Conservation (phyloP, 2,329 filamentous ascomycete genomes). For the Trichophaea hybrida region DNA sequence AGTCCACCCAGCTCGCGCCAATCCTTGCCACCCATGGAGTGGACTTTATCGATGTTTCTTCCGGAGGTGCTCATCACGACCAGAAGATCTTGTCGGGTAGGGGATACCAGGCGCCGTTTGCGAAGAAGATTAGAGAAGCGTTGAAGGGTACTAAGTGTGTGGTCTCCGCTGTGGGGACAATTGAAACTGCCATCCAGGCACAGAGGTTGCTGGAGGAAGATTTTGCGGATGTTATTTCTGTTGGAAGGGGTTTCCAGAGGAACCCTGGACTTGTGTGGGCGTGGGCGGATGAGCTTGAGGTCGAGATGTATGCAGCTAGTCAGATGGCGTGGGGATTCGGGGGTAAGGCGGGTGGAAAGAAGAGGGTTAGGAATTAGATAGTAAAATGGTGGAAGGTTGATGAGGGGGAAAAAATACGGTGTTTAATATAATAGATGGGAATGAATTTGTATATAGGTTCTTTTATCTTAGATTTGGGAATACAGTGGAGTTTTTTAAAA, state of each 20-base stretch:
- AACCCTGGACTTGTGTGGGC: slow-evolving; percentile 43
- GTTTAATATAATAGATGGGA: too few relatives aligned
- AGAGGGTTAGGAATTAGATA: not conserved
- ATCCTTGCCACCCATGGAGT: slow-evolving; percentile 58
- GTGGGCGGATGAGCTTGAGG: slow-evolving; percentile 42
- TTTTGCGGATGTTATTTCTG: slow-evolving; percentile 38
- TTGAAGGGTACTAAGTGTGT: slow-evolving; percentile 20
- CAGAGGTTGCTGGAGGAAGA: slow-evolving; percentile 38
- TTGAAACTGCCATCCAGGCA: slow-evolving; percentile 19
- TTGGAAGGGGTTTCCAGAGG: slow-evolving; percentile 44
- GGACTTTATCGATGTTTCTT: slow-evolving; percentile 71
- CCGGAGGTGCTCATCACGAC: slow-evolving; percentile 51
- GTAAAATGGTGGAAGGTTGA: too few relatives aligned
- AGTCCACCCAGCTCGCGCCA: slow-evolving; percentile 49
- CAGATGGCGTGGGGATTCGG: slow-evolving; percentile 45
- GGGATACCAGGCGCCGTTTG: slow-evolving; percentile 27
- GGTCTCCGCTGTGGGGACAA: slow-evolving; percentile 25
- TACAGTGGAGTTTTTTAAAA: too few relatives aligned
- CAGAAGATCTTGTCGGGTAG: slow-evolving; percentile 40
- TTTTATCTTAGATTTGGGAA: too few relatives aligned
- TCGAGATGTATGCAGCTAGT: slow-evolving; percentile 36
- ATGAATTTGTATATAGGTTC: too few relatives aligned
- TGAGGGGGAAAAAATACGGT: too few relatives aligned
- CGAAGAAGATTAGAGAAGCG: slow-evolving; percentile 25
- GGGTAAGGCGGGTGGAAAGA: slow-evolving; percentile 8